Evolutionary conservation across 768 basidiomycete species (phyloP).

Genomic region (Chalciporus chontae): DNA sequence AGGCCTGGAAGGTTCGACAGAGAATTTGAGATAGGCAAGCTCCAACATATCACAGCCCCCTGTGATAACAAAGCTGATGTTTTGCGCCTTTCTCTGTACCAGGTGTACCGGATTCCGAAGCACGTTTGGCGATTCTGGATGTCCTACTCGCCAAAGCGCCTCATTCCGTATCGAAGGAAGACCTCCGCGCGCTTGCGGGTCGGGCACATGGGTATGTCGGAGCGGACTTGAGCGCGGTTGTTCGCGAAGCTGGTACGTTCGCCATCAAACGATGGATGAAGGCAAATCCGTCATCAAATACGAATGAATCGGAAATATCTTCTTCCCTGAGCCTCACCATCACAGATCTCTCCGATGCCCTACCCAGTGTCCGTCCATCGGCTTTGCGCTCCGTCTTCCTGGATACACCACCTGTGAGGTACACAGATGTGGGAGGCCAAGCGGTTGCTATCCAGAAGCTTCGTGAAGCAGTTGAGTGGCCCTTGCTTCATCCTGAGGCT

Average conservation of each 20-base stretch:
- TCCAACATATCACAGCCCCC: background rate
- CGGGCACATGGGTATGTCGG: conserved; percentile 96
- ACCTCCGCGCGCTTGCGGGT: conserved; percentile 65
- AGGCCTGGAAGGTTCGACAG: conserved; percentile 90
- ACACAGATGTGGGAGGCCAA: conserved; percentile 90
- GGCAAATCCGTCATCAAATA: conserved; percentile 5
- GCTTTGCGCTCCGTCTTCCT: conserved; percentile 93
- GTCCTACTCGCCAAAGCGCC: conserved; percentile 83
- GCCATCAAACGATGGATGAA: conserved; percentile 84
- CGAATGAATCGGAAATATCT: conserved; percentile 6
- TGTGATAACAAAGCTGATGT: background rate
- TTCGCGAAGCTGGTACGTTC: conserved; percentile 88
- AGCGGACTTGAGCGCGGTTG: conserved; percentile 88
- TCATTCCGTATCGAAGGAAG: conserved; percentile 55
- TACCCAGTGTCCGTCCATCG: conserved; percentile 83
- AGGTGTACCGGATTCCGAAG: conserved; percentile 88
- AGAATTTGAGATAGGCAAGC: conserved; percentile 89
- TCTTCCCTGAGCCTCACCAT: conserved; percentile 43
- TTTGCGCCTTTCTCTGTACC: conserved; percentile 1
- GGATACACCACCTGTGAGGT: conserved; percentile 77
- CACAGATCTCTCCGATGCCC: conserved; percentile 63
- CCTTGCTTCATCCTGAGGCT: conserved; percentile 78
- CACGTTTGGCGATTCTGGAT: conserved; percentile 81
- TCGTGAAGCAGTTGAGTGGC: conserved; percentile 94
- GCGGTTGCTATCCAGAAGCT: conserved; percentile 76